phyloP scores from a whole-genome alignment of 169 alveolate genomes.

The Plasmodium falciparum region DNA sequence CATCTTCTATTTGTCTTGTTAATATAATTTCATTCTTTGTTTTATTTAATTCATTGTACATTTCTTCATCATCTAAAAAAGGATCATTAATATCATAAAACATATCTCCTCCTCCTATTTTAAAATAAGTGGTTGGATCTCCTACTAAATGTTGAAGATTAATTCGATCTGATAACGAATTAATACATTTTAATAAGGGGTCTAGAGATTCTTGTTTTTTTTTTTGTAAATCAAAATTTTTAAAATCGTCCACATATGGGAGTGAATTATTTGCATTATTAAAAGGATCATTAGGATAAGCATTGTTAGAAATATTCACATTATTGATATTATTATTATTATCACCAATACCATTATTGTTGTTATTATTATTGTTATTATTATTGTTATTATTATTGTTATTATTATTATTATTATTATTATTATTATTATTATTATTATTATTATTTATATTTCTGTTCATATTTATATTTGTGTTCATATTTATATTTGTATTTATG shows the following conservation, averaged over 20 bases:
- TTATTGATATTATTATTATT: too few species aligned
- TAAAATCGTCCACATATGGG: conserved; percentile 28
- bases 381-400: too few species aligned
- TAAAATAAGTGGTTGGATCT: conserved; percentile 84
- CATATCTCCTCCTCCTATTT: conserved; percentile 88
- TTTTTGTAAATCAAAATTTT: conserved; percentile 82
- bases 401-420: too few species aligned
- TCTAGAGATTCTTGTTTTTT: conserved; percentile 83
- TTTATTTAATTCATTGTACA: conserved; percentile 81
- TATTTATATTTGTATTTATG: neutral
- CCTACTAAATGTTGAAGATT: conserved; percentile 86
- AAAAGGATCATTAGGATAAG: too few species aligned
- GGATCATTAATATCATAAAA: conserved; percentile 88
- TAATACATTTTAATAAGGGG: conserved; percentile 83
- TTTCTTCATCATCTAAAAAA: conserved; percentile 84
- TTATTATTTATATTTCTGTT: too few species aligned
- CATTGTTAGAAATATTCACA: too few species aligned
- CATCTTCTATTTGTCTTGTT: conserved; percentile 82
- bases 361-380: too few species aligned
- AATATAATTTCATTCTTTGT: conserved; percentile 79
- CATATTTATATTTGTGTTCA: neutral
- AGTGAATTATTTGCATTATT: too few species aligned
- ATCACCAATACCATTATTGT: too few species aligned
- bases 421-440: too few species aligned
- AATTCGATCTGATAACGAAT: conserved; percentile 85